Base-by-base conservation (phyloP, 2,329 filamentous ascomycete genomes). In the Aspergillus sp. region DNA sequence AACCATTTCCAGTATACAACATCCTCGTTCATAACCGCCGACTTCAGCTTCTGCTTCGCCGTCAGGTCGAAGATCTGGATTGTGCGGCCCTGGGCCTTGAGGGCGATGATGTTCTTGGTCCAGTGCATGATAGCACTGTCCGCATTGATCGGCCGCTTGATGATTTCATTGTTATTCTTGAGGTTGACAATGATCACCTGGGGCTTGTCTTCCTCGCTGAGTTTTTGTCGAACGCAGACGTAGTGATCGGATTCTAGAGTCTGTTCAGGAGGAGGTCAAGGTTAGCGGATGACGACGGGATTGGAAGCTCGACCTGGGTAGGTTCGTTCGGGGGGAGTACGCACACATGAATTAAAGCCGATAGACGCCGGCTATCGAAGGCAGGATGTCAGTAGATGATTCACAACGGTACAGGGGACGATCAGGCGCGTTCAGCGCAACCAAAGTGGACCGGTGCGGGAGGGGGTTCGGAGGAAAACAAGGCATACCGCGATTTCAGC, bases 71-170 rank as follows among this genome's bases (percentile, higher is more conserved):
- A 99, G 72, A 99, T 95, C 79, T 99, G 95, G 56, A 99, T 83
- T 61, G 94, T 99, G 70, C 91, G 84, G 59, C 88, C 88, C 73
- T 96, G 90, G 45, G 94, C 93, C 78, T 95, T 96, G 63, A 99
- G 83, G 58, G 95, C 94, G 68, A 99, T 97, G 72, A 99, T 90
- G 74, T 96, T 90, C 72, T 88, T 89, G 65, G 83, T 87, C 90
- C 90, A 96, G 83, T 99, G 94, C 94, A 99, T 97, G 72, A 99
- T 96, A 66, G 95, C 94, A 84, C 92, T 97, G 78, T 99, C 94
- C 68, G 94, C 94, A 81, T 96, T 97, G 80, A 99, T 99, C 45
- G 93, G 90, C 71, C 93, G 85, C 67, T 89, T 88, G 65, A 90
- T 94, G 73, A 96, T 86, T 79, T 94, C 93, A 84, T 96, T 96